phyloP scores from a whole-genome alignment of 2,329 filamentous ascomycete genomes.

The Ceratocystiopsis minuta region DNA sequence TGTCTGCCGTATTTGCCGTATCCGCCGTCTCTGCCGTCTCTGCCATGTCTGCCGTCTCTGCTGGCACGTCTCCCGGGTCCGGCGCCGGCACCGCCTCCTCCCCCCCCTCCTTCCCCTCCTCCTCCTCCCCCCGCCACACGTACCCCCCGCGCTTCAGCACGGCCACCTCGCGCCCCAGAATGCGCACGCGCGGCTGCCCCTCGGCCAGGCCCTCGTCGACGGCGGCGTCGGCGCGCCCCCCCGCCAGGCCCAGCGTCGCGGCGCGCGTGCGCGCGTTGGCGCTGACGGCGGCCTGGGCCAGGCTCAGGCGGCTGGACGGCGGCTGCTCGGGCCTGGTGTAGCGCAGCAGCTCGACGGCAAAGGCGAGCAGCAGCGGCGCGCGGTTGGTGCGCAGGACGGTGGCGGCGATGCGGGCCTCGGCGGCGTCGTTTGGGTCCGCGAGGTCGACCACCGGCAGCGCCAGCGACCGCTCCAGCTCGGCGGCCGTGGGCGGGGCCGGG shows the following conservation, averaged over 20 bases:
- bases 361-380: constrained; percentile 66
- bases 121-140: constrained; percentile 30
- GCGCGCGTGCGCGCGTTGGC: constrained; percentile 65
- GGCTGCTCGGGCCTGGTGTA: constrained; percentile 78
- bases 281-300: constrained; percentile 71
- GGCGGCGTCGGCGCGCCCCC: constrained; percentile 39
- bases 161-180: constrained; percentile 56
- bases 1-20: background rate
- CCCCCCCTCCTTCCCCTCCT: constrained; percentile 9
- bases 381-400: constrained; percentile 50
- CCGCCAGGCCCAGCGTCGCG: constrained; percentile 52
- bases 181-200: constrained; percentile 53
- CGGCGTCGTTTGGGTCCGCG: background rate
- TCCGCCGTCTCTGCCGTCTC: constrained; percentile 1
- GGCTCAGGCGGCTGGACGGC: constrained; percentile 61
- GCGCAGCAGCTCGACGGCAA: constrained; percentile 54
- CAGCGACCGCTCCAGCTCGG: constrained; percentile 45
- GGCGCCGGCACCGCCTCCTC: constrained; percentile 1
- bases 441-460: constrained; percentile 37
- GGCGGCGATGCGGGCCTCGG: constrained; percentile 34
- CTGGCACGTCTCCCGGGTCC: background rate
- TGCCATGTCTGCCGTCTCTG: background rate
- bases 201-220: constrained; percentile 56
- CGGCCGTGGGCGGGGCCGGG: constrained; percentile 24
- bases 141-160: constrained; percentile 69